phyloP scores from a whole-genome alignment of 345 rosid genomes.

The Geranium brycei region DNA sequence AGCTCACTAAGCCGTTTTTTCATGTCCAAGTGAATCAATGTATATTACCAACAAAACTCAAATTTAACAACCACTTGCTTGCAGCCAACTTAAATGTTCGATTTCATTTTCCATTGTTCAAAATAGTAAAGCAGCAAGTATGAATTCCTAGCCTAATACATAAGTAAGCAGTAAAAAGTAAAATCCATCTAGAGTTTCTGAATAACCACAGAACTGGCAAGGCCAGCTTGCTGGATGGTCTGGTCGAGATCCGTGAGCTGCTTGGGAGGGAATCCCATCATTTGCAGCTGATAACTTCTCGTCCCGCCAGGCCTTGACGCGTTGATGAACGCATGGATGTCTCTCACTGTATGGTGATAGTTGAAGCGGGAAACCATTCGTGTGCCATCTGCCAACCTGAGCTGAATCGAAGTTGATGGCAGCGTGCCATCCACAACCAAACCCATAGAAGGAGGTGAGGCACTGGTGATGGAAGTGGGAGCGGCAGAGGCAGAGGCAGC shows the following conservation, averaged over 20 bases:
- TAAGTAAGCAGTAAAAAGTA: not conserved
- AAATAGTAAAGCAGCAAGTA: not conserved
- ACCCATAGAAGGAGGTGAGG: slow-evolving; percentile 42
- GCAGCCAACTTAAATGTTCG: too few species aligned
- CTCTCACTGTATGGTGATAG: slow-evolving; percentile 59
- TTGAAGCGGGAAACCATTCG: slow-evolving; percentile 67
- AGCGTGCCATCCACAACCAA: slow-evolving; percentile 44
- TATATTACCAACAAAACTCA: too few species aligned
- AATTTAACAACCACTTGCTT: too few species aligned
- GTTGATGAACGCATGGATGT: slow-evolving; percentile 58
- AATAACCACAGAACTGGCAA: not conserved
- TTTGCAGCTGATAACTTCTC: slow-evolving; percentile 53
- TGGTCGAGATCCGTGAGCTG: not conserved
- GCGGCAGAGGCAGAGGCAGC: slow-evolving; percentile 15
- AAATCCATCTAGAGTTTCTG: not conserved
- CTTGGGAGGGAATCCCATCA: not conserved
- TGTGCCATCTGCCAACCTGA: slow-evolving; percentile 75
- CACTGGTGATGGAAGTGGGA: slow-evolving; percentile 13
- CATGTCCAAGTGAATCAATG: too few species aligned
- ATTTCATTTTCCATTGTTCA: not conserved
- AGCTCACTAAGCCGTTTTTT: too few species aligned
- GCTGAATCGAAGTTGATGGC: slow-evolving; percentile 66
- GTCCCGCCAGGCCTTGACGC: slow-evolving; percentile 69
- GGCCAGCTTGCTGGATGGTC: not conserved
- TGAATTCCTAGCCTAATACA: not conserved